Base-by-base conservation (phyloP, 495 filamentous ascomycete species). In the Hypoxylon lienhwacheense region DNA sequence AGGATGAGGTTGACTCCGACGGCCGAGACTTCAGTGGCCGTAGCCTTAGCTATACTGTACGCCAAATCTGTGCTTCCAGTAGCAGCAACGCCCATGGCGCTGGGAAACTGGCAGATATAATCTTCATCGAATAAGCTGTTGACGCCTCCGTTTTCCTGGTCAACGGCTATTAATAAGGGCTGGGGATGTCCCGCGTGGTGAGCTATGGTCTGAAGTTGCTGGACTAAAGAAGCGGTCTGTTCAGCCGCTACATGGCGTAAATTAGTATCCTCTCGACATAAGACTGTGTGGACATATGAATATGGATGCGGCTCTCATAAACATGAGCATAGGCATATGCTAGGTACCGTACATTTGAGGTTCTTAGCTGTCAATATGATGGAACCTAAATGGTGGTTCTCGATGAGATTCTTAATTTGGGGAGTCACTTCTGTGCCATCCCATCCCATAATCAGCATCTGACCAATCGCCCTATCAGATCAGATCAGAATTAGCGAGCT, bases 361-460 rank as follows among this genome's bases (percentile, higher is more conserved):
- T 96, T 96, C 72, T 96, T 95, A 32, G 90, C 88, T 8, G 89
- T 90, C 28, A 96, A 72, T 34, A 96, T 75, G 53, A 96, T 82
- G n/a, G 85, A 86, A 12, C 87, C 90, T 7, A 96, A 65, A 60
- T 95, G 86, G 61, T 95, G 87, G 53, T 92, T 79, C 65, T 89
- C 83, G 60, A 96, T 95, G 53, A 96, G 81, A 28, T 81, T 82
- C 60, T 84, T 84, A 60, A 96, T 93, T 70, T 91, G 87, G 37
- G 86, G 85, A 19, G 86, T 93, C 49, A 95, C 85, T 60, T 87
- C 81, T 35, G 89, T 91, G 49, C 90, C 90, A 78, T 96, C 89
- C 76, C 91, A 96, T 67, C 89, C 90, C 89, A 95, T 92, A 80
- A 95, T 92, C 72, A 95, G 85, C 71, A 95, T 83, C 78, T 95